Percentiles rank a stretch among this genome's conserved stretches.
Conservation (phyloP, 192 early-diverging fungal genomes). For the Neocallimastix lanati region DNA sequence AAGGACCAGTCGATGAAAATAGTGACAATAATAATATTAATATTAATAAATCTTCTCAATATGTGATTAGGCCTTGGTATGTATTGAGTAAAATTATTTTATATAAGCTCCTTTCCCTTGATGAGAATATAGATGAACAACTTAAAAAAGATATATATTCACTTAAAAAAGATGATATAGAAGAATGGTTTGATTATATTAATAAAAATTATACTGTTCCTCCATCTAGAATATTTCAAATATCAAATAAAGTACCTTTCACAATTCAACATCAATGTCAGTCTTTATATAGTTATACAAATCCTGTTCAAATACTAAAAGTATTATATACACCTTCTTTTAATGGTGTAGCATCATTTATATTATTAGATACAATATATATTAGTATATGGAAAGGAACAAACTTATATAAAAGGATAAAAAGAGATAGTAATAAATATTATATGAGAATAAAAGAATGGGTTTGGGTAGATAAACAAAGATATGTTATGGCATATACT, state of each 20-base stretch:
- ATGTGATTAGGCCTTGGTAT: not conserved
- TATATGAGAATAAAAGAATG: not conserved
- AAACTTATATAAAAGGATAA: not conserved
- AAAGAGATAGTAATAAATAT: not conserved
- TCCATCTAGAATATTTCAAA: not conserved
- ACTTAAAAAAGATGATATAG: not conserved
- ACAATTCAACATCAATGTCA: not conserved
- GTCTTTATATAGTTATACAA: not conserved
- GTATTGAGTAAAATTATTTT: not conserved
- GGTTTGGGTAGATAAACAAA: not conserved
- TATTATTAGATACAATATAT: not conserved
- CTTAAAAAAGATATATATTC: not conserved
- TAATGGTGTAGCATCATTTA: not conserved
- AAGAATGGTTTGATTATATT: not conserved
- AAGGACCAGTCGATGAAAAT: not conserved
- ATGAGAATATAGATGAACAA: not conserved
- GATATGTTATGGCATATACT: not conserved
- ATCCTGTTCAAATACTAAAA: not conserved
- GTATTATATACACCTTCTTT: not conserved
- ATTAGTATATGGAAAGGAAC: not conserved
- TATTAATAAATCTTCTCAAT: not conserved
- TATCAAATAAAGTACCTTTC: not conserved
- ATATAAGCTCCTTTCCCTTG: not conserved
- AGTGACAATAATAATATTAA: too few relatives aligned
- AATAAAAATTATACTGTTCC: not conserved